Evolutionary conservation across 495 filamentous ascomycete genomes (phyloP), one percentile per base, ranked within the genome.

Genomic region (Penicillium dipodomyicola): DNA sequence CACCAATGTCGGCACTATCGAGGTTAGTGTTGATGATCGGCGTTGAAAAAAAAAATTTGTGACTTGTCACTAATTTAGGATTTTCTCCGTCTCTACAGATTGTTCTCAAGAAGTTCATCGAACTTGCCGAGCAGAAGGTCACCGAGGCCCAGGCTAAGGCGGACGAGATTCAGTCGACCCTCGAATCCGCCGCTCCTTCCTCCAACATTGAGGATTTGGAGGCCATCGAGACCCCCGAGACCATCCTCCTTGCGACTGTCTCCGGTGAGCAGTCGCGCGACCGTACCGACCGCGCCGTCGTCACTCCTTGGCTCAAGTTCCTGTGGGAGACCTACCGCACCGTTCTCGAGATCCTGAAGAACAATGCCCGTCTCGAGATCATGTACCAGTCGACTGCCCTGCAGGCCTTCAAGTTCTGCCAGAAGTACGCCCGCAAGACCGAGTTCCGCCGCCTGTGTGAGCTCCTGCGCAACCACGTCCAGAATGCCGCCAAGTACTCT

Each of bases 291-390:
- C 87, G 94, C 64, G 94, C 94, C 61, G 92, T 98, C 63, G 94
- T 98, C 45, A 98, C 94, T 51, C 94, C 94, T 46, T 98, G 95
- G 94, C 83, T 98, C 61, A 98, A 98, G 78, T 98, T 98, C 69
- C 81, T 98, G 55, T 98, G 94, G 94, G 95, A 98, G 77, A 96
- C 94, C n/a, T 98, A 98, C 77, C 91, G 94, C 37, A 98, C 94
- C 51, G 94, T 98, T 37, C 82, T 98, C 63, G 94, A 98, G 65
- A 97, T 98, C 68, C 81, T 98, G 61, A 90, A 96, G 77, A 98
- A 98, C 82, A 98, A 98, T 81, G 95, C 94, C 35, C 87, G 94
- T 37, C 80, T 98, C 37, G 94, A 98, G 79, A 83, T 96, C 37
- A 95, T 97, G 82, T 98, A 98, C 76, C 94, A 98, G 82, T 89